Evolutionary conservation across 140 eudicot genomes (phyloP).

Genomic region (Ambrosia hybrid): DNA sequence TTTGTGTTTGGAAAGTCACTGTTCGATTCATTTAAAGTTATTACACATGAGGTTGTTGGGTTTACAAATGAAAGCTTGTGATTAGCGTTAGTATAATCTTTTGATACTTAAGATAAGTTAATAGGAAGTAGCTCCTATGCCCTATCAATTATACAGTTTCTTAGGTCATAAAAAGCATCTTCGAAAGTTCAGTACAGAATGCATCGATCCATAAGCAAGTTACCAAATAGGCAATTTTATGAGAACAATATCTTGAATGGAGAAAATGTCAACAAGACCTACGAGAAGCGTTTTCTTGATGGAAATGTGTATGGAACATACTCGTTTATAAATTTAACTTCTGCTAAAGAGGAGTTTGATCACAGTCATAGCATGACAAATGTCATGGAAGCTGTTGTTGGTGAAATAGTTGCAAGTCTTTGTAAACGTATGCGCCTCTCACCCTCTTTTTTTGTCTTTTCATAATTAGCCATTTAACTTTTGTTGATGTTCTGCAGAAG

Average conservation of each 20-base stretch:
- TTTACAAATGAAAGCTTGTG: neutral
- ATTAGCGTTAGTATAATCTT: conserved; percentile 5
- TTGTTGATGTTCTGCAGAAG: conserved; percentile 33
- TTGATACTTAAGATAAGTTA: neutral
- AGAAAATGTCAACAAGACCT: conserved; percentile 43
- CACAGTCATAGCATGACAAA: conserved; percentile 48
- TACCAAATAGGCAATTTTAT: conserved; percentile 72
- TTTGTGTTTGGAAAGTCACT: conserved; percentile 2
- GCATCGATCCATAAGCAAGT: conserved; percentile 83
- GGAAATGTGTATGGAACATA: conserved; percentile 59
- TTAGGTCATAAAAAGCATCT: conserved; percentile 67
- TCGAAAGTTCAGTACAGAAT: conserved; percentile 75
- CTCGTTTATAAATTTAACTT: conserved; percentile 49
- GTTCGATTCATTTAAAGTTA: neutral
- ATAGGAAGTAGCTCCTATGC: too few relatives aligned
- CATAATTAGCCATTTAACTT: neutral
- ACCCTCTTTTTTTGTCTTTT: neutral
- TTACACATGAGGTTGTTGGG: neutral
- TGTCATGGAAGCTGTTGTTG: conserved; percentile 53
- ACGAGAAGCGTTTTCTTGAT: conserved; percentile 44
- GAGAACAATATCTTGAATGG: conserved; percentile 48
- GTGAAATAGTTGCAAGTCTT: conserved; percentile 56
- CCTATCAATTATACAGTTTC: too few relatives aligned
- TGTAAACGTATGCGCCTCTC: conserved; percentile 40
- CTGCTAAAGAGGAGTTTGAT: conserved; percentile 55